These are phyloP conservation scores for Trametes sanguinea DNA, from an alignment of 768 basidiomycete genomes.

Conservation along the genomic window DNA sequence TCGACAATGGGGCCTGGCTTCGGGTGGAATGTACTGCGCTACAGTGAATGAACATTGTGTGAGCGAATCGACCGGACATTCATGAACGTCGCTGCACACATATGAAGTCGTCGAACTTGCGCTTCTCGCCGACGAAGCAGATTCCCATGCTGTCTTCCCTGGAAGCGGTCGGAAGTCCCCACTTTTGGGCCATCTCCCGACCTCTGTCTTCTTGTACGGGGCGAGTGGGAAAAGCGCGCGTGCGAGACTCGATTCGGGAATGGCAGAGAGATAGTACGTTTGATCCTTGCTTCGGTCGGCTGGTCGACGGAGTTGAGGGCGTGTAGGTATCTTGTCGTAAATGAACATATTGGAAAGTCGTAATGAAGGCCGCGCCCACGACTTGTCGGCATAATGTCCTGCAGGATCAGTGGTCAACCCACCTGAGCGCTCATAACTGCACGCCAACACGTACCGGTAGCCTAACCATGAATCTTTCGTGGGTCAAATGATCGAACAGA, in stretches of 20 bases:
- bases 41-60: not conserved
- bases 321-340: constrained; percentile 10
- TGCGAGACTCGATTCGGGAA: constrained; percentile 63
- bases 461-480: constrained; percentile 66
- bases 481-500: constrained; percentile 62
- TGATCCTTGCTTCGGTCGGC: constrained; percentile 80
- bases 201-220: constrained; percentile 63
- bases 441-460: constrained; percentile 61
- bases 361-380: constrained; percentile 39
- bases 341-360: constrained; percentile 9
- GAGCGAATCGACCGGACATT: not conserved
- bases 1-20: constrained; percentile 72
- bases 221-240: constrained; percentile 83
- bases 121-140: constrained; percentile 88
- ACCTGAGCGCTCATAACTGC: not conserved
- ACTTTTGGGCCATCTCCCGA: constrained; percentile 70
- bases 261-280: constrained; percentile 85
- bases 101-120: constrained; percentile 70
- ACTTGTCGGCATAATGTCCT: constrained; percentile 88
- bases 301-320: constrained; percentile 44
- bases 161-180: constrained; percentile 68
- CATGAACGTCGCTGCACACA: constrained; percentile 44
- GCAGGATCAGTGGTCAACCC: not conserved
- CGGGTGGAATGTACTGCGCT: constrained; percentile 79
- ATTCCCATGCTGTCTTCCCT: constrained; percentile 91